Evolutionary conservation across 805 yeast species (phyloP).

Genomic region (Candida ulmi): DNA sequence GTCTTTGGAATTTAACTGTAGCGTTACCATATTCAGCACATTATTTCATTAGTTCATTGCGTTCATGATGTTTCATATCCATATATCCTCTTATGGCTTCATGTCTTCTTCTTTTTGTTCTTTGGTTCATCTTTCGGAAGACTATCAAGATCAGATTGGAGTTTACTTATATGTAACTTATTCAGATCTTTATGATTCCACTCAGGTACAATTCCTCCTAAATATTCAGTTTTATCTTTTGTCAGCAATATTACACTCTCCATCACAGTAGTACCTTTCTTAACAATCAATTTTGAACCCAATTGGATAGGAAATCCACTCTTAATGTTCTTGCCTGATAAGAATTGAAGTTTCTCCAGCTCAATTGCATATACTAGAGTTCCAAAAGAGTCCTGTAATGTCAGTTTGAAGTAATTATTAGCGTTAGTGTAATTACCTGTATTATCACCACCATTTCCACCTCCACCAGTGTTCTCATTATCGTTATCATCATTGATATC

Average conservation of each 20-base stretch:
- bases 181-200: slow-evolving; percentile 32
- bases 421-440: slow-evolving; percentile 3
- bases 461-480: too few species aligned
- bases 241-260: slow-evolving; percentile 39
- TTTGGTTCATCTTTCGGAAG: slow-evolving; percentile 2
- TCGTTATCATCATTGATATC: slow-evolving; percentile 39
- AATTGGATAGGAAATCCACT: slow-evolving; percentile 35
- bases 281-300: slow-evolving; percentile 55
- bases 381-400: slow-evolving; percentile 49
- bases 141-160: slow-evolving; percentile 23
- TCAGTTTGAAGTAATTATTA: slow-evolving; percentile 40
- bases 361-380: slow-evolving; percentile 55
- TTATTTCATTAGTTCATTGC: too few species aligned
- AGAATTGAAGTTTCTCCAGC: slow-evolving; percentile 44
- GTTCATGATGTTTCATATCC: too few species aligned
- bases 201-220: slow-evolving; percentile 33
- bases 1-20: too few species aligned
- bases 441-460: slow-evolving; percentile 3
- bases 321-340: slow-evolving; percentile 23
- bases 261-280: slow-evolving; percentile 38
- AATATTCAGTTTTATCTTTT: slow-evolving; percentile 24
- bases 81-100: too few species aligned
- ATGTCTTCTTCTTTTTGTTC: not conserved
- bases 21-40: too few species aligned
- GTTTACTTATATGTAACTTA: slow-evolving; percentile 23